Evolutionary conservation across 2,329 filamentous ascomycete genomes (phyloP), one percentile per base, ranked within the genome.

Genomic region (Diaporthe helianthi): DNA sequence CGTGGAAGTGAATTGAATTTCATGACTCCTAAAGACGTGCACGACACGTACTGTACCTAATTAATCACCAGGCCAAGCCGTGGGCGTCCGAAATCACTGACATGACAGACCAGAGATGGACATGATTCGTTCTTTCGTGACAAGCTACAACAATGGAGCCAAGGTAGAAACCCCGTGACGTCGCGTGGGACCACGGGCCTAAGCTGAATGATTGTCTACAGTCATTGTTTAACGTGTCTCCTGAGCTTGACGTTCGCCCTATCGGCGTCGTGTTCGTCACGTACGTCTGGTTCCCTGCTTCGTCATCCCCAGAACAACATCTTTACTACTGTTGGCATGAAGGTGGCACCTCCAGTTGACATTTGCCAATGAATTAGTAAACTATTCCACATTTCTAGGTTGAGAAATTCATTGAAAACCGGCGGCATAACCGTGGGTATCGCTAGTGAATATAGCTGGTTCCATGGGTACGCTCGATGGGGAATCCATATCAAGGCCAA

Each of bases 391-490:
- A 2, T 3, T 4, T 6, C 41, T 4, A 19, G 12, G 10, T 17
- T 6, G 6, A 10, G 0, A 10, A 2, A 10, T 12, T 1, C n/a
- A 13, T 2, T 6, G 5, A 4, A 4, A 3, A 1, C 1, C 2
- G 24, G 19, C 17, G 10, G 3, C n/a, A 6, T 63, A 24, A 49
- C 19, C 29, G 3, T 63, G 6, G 26, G n/a, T 2, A 49, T 63
- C n/a, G 58, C 58, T 13, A 63, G 58, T 24, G 58, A 63, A 17
- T 36, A 36, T 4, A 63, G 4, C 58, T 63, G 58, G 58, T 26
- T 10, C 7, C 41, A 24, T 2, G 58, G 44, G 3, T 47, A 49
- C 29, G 7, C 13, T 17, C 58, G 58, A 17, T 46, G 12, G 10
- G 29, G 12, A 4, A 15, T 63, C 58, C 58, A 63, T 6, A 3